Evolutionary conservation across 2,329 filamentous ascomycete species (phyloP).

Genomic region (Alternaria sp.): DNA sequence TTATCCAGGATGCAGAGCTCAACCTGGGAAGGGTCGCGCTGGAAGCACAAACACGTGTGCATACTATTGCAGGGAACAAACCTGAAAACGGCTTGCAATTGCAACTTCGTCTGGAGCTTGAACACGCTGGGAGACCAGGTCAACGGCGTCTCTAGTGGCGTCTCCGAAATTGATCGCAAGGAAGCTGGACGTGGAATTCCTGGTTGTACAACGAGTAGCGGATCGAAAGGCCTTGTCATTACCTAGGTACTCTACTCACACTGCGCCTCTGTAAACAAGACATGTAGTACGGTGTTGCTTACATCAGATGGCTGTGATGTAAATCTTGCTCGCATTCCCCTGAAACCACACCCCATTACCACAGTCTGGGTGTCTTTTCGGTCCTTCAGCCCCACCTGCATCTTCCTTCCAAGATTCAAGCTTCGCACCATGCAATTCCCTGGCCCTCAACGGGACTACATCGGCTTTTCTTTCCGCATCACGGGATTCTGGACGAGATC

Average conservation of each 20-base stretch:
- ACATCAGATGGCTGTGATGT: neutral
- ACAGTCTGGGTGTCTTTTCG: neutral
- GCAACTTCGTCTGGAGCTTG: neutral
- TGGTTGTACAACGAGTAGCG: neutral
- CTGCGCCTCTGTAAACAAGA: neutral
- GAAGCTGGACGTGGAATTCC: neutral
- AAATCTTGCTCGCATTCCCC: neutral
- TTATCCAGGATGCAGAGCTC: neutral
- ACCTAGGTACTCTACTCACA: neutral
- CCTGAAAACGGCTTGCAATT: neutral
- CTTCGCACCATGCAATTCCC: neutral
- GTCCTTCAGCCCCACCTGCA: neutral
- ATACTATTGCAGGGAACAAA: neutral
- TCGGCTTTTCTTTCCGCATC: conserved; percentile 1
- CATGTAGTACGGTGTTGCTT: neutral
- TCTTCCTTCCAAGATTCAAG: neutral
- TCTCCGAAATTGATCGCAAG: neutral
- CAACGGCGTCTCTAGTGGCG: neutral
- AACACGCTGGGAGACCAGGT: neutral
- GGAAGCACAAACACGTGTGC: neutral
- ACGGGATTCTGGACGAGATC: conserved; percentile 2
- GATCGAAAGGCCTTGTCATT: neutral
- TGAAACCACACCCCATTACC: neutral
- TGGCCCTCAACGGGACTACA: neutral
- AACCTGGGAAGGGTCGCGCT: neutral